phyloP scores from a whole-genome alignment of 176 grass and related monocot genomes.

The Raddia guianensis region DNA sequence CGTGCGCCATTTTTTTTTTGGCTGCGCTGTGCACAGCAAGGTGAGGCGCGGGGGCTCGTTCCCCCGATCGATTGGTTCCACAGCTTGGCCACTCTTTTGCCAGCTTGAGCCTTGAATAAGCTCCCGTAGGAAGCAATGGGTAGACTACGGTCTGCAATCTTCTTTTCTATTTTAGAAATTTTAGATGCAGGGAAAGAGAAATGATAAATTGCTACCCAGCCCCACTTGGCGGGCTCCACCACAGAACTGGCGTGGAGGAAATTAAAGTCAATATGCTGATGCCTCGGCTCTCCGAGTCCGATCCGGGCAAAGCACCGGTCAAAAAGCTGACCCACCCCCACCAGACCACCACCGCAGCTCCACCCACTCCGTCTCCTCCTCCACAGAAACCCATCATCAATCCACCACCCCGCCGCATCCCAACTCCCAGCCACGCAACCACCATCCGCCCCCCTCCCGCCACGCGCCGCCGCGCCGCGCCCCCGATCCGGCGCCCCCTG shows the following conservation, averaged over 20 bases:
- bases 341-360: not conserved
- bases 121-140: too few relatives aligned
- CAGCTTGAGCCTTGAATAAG: too few relatives aligned
- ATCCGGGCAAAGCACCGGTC: slow-evolving; percentile 27
- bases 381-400: slow-evolving; percentile 7
- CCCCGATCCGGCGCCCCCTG: slow-evolving; percentile 12
- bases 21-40: too few relatives aligned
- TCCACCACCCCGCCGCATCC: slow-evolving; percentile 4
- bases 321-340: slow-evolving; percentile 39
- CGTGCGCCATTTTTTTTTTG: too few relatives aligned
- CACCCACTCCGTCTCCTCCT: not conserved
- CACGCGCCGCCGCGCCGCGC: not conserved
- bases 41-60: too few relatives aligned
- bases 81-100: too few relatives aligned
- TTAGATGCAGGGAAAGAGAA: too few relatives aligned
- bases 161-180: too few relatives aligned
- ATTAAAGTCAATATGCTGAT: slow-evolving; percentile 50
- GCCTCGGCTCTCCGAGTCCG: slow-evolving; percentile 39
- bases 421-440: not conserved
- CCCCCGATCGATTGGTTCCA: too few relatives aligned
- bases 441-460: not conserved
- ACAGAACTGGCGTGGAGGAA: slow-evolving; percentile 3
- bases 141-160: too few relatives aligned
- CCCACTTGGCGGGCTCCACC: not conserved
- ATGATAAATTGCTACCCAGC: too few relatives aligned